A percentile compares a stretch with the other conserved stretches of the same genome.
Conservation (phyloP, 805 yeast genomes). For the Cyberlindnera xishuangbannaensis region DNA sequence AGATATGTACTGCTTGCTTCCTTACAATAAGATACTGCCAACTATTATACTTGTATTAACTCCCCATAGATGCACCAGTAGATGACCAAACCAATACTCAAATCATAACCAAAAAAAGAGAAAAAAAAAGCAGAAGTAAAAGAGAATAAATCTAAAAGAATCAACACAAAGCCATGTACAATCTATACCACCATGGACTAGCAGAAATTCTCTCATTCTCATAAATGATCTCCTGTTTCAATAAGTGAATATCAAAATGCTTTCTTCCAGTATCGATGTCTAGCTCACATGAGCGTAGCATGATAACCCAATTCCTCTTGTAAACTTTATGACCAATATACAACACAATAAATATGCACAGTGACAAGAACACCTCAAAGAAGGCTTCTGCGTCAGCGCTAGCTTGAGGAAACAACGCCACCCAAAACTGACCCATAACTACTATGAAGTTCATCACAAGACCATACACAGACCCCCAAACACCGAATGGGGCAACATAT, state of each 20-base stretch:
- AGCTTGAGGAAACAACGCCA: slow-evolving; percentile 66
- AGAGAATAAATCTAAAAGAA: too few relatives aligned
- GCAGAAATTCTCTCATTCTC: slow-evolving; percentile 37
- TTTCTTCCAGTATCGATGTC: slow-evolving; percentile 38
- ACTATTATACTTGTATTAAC: too few relatives aligned
- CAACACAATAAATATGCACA: slow-evolving; percentile 53
- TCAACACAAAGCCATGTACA: slow-evolving; percentile 43
- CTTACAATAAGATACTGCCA: too few relatives aligned
- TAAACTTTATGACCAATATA: slow-evolving; percentile 54
- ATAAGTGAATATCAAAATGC: slow-evolving; percentile 45
- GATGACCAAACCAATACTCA: too few relatives aligned
- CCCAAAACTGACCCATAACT: slow-evolving; percentile 75
- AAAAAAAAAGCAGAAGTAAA: too few relatives aligned
- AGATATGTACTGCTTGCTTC: too few relatives aligned
- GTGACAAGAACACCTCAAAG: slow-evolving; percentile 61
- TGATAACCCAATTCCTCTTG: slow-evolving; percentile 35
- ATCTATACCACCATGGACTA: slow-evolving; percentile 44
- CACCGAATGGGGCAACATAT: slow-evolving; percentile 62
- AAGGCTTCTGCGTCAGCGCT: slow-evolving; percentile 48
- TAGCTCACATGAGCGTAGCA: slow-evolving; percentile 35
- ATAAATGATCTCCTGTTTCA: slow-evolving; percentile 48
- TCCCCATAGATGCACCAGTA: too few relatives aligned
- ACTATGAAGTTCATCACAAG: slow-evolving; percentile 49
- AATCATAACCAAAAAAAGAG: neutral
- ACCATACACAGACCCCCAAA: slow-evolving; percentile 63